A percentile compares a stretch with the other conserved stretches of the same genome.
These are phyloP conservation scores for Durotheca rogersii DNA, from an alignment of 495 filamentous ascomycete species.

Conservation along the genomic window DNA sequence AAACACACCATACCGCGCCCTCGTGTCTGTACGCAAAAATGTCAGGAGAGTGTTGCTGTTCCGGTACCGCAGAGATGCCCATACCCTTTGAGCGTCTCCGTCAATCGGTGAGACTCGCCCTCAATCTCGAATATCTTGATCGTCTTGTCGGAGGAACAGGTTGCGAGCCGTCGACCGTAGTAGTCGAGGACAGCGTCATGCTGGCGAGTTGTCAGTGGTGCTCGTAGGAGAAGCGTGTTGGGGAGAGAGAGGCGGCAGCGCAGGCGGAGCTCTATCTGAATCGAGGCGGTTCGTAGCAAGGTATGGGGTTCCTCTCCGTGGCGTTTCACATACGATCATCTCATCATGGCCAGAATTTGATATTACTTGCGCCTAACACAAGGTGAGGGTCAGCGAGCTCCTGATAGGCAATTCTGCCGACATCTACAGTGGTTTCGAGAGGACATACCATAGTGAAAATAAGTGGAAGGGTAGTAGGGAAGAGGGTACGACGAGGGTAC, in stretches of 20 bases:
- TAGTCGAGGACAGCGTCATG: conserved; percentile 98
- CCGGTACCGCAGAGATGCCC: conserved; percentile 9
- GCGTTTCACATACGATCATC: conserved; percentile 83
- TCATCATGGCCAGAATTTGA: conserved; percentile 95
- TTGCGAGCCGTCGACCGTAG: conserved; percentile 94
- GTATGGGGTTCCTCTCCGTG: background rate
- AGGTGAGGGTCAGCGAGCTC: conserved; percentile 21
- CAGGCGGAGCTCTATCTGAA: background rate
- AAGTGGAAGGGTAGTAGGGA: background rate
- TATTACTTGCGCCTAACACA: conserved; percentile 68
- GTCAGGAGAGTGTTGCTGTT: conserved; percentile 20
- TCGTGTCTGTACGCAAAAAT: conserved; percentile 67
- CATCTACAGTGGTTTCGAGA: background rate
- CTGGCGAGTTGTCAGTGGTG: conserved; percentile 49
- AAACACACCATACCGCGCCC: conserved; percentile 93
- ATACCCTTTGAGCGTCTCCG: conserved; percentile 94
- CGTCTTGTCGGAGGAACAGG: conserved; percentile 95
- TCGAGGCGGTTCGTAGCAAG: background rate
- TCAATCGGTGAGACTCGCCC: conserved; percentile 84
- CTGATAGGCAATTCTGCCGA: background rate
- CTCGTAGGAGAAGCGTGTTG: background rate
- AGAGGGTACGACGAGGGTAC: background rate
- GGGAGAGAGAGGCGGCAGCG: no score
- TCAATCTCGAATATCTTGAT: conserved; percentile 99
- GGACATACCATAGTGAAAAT: conserved; percentile 30